These are phyloP conservation scores for Withania somnifera DNA, from an alignment of 305 asterid genomes.

Conservation along the genomic window DNA sequence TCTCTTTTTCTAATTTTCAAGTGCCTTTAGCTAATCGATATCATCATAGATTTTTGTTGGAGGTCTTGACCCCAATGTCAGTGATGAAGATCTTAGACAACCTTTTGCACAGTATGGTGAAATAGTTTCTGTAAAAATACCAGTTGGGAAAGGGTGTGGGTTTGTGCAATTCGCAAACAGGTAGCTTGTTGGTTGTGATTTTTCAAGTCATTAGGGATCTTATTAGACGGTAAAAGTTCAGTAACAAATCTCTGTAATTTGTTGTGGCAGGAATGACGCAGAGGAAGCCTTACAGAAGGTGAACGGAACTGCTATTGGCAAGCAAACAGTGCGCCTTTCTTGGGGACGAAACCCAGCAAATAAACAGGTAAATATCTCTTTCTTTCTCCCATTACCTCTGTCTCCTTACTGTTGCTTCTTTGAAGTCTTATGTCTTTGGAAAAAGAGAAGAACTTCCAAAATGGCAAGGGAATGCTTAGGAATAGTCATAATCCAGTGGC, in stretches of 20 bases:
- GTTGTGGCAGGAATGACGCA: conserved; percentile 52
- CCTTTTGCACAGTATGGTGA: conserved; percentile 80
- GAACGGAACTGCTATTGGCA: conserved; percentile 73
- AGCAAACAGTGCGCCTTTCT: conserved; percentile 83
- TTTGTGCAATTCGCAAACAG: conserved; percentile 87
- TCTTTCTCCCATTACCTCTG: neutral
- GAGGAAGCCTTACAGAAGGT: conserved; percentile 87
- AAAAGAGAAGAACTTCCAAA: neutral
- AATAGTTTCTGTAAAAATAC: conserved; percentile 78
- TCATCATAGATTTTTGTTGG: conserved; percentile 81
- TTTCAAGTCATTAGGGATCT: neutral
- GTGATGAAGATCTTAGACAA: conserved; percentile 87
- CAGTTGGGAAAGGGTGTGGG: conserved; percentile 93
- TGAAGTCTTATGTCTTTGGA: neutral
- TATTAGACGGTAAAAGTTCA: neutral
- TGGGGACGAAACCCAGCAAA: conserved; percentile 97
- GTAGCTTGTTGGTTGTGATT: conserved; percentile 20
- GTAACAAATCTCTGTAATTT: neutral
- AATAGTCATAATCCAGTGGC: neutral
- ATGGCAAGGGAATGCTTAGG: neutral
- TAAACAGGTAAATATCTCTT: conserved; percentile 51
- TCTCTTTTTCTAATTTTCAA: neutral
- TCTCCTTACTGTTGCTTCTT: neutral
- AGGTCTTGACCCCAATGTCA: conserved; percentile 79
- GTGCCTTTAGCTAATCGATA: conserved; percentile 17